These are phyloP conservation scores for Martensiomyces pterosporus DNA, from an alignment of 192 early-diverging fungal species.

Conservation along the genomic window DNA sequence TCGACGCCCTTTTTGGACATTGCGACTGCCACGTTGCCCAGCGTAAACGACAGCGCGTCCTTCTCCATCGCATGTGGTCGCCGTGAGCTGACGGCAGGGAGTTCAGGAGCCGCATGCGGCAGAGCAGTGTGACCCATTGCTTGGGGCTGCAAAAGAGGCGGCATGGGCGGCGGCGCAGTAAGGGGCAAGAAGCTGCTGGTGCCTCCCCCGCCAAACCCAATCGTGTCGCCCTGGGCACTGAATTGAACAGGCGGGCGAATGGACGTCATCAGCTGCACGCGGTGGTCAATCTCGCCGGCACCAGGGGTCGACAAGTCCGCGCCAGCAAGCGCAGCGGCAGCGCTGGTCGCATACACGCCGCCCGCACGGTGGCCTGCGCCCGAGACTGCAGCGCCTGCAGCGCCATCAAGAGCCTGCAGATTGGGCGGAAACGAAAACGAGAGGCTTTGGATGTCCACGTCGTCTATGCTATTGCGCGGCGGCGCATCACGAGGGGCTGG, in stretches of 20 bases:
- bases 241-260: not conserved
- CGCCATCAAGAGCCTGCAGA: not conserved
- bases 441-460: slow-evolving; percentile 4
- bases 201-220: slow-evolving; percentile 9
- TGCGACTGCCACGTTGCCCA: slow-evolving; percentile 39
- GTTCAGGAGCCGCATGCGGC: too few species aligned
- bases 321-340: too few species aligned
- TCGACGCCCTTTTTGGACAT: slow-evolving; percentile 21
- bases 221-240: too few species aligned
- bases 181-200: slow-evolving; percentile 14
- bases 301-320: not conserved
- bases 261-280: not conserved
- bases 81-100: not conserved
- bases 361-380: not conserved
- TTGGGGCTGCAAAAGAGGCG: slow-evolving; percentile 15
- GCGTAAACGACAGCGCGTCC: slow-evolving; percentile 31
- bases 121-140: not conserved
- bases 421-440: not conserved
- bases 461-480: slow-evolving; percentile 5
- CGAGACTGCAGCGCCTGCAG: not conserved
- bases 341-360: not conserved
- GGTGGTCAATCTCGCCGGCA: not conserved
- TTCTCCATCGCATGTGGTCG: slow-evolving; percentile 1
- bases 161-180: slow-evolving; percentile 25
- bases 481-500: not conserved